Conservation (phyloP, 805 yeast genomes). For the Priceomyces medius region DNA sequence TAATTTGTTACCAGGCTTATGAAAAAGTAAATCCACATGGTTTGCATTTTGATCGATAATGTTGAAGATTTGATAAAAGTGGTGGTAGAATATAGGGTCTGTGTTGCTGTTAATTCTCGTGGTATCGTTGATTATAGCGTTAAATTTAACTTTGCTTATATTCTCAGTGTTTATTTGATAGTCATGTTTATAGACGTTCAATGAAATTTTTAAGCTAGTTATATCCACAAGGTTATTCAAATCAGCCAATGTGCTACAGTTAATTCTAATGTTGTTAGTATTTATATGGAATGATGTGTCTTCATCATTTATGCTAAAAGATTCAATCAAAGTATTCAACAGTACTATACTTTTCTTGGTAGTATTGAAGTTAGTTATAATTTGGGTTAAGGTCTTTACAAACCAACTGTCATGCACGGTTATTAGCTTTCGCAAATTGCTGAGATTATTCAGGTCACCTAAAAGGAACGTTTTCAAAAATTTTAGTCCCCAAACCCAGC, state of each 20-base stretch:
- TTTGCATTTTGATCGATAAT: conserved; percentile 45
- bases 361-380: conserved; percentile 58
- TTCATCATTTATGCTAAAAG: conserved; percentile 14
- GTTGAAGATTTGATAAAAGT: conserved; percentile 52
- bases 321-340: conserved; percentile 26
- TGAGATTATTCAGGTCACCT: conserved; percentile 37
- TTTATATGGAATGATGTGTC: conserved; percentile 1
- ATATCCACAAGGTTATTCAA: conserved; percentile 67
- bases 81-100: conserved; percentile 30
- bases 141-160: conserved; percentile 13
- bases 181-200: conserved; percentile 72
- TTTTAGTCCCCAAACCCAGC: conserved; percentile 69
- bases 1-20: conserved; percentile 54
- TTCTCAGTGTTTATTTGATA: conserved; percentile 42
- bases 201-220: conserved; percentile 70
- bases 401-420: conserved; percentile 93
- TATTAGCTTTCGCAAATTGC: conserved; percentile 56
- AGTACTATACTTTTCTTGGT: conserved; percentile 30
- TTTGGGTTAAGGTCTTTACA: conserved; percentile 71
- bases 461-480: conserved; percentile 57
- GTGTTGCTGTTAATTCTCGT: conserved; percentile 16
- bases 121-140: conserved; percentile 21
- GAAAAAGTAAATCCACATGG: conserved; percentile 48
- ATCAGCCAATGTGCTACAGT: conserved; percentile 50
- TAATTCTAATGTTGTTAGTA: conserved; percentile 25